These are phyloP conservation scores for Pleurotus djamor DNA, from an alignment of 768 basidiomycete genomes.

Conservation along the genomic window DNA sequence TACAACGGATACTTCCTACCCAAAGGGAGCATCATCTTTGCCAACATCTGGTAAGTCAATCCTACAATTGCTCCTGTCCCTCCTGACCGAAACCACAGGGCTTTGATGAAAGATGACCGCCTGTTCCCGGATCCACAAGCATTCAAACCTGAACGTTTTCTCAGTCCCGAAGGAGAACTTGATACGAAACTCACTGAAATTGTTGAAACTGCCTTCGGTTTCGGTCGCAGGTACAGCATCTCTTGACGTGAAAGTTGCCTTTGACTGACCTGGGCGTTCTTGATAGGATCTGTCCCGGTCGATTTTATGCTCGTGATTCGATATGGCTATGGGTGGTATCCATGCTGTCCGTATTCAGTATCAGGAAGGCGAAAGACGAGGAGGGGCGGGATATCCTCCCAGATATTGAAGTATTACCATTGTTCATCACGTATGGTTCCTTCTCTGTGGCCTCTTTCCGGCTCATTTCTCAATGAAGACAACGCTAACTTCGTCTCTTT, in stretches of 20 bases:
- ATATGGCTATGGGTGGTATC: constrained; percentile 16
- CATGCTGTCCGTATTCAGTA: constrained; percentile 12
- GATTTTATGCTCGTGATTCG: constrained; percentile 58
- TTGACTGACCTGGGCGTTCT: too few species aligned
- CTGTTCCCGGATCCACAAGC: constrained; percentile 27
- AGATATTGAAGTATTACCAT: constrained; percentile 49
- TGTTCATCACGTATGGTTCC: constrained; percentile 53
- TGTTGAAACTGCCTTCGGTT: constrained; percentile 31
- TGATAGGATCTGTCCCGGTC: constrained; percentile 59
- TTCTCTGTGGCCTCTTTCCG: background rate
- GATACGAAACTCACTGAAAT: constrained; percentile 16
- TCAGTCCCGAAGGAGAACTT: constrained; percentile 23
- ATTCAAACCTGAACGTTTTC: constrained; percentile 34
- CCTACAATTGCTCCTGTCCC: too few species aligned
- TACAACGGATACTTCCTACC: constrained; percentile 41
- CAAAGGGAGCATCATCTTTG: constrained; percentile 32
- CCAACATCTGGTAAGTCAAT: constrained; percentile 28
- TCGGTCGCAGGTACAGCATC: constrained; percentile 30
- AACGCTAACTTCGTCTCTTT: too few species aligned
- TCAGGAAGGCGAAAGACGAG: constrained; percentile 36
- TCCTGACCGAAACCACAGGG: too few species aligned
- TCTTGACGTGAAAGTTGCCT: too few species aligned
- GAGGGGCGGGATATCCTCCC: constrained; percentile 45
- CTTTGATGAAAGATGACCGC: constrained; percentile 1
- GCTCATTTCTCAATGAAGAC: background rate